phyloP scores from a whole-genome alignment of 345 rosid genomes.

The Populus euphratica region DNA sequence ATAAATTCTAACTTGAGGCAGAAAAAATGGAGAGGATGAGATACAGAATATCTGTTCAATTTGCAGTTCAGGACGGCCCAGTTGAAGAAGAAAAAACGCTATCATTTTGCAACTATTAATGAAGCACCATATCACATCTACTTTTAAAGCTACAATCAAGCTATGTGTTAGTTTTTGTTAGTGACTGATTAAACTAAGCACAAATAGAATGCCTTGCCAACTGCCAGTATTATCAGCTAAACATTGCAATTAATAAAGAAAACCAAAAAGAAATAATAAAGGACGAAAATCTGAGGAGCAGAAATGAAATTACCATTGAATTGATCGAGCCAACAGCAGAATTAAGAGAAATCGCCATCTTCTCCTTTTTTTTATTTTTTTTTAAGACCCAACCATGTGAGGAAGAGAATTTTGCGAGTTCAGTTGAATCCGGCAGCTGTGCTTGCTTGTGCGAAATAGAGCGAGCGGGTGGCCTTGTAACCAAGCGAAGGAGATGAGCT shows the following conservation, averaged over 20 bases:
- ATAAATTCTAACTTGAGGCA: not conserved
- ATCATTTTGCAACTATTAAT: not conserved
- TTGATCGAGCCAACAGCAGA: slow-evolving; percentile 29
- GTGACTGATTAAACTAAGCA: not conserved
- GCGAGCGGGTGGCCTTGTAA: not conserved
- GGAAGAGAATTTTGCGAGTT: slow-evolving; percentile 1
- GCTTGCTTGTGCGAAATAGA: slow-evolving; percentile 5
- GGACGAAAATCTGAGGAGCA: not conserved
- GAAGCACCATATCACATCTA: not conserved
- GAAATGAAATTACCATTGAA: slow-evolving; percentile 20
- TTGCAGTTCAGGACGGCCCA: not conserved
- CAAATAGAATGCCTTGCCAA: not conserved
- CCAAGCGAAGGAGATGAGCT: not conserved
- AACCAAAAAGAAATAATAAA: not conserved
- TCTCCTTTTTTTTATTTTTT: not conserved
- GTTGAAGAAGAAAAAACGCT: not conserved
- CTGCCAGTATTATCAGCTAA: not conserved
- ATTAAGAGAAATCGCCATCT: slow-evolving; percentile 41
- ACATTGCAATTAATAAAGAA: not conserved
- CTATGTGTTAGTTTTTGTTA: not conserved
- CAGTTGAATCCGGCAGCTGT: not conserved
- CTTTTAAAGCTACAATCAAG: not conserved
- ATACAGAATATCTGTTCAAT: not conserved
- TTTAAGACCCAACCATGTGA: slow-evolving; percentile 22
- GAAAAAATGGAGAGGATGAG: not conserved